A percentile compares a stretch with the other conserved stretches of the same genome.
phyloP scores from a whole-genome alignment of 148 eudicot species.

The Rhododendron williamsianum region DNA sequence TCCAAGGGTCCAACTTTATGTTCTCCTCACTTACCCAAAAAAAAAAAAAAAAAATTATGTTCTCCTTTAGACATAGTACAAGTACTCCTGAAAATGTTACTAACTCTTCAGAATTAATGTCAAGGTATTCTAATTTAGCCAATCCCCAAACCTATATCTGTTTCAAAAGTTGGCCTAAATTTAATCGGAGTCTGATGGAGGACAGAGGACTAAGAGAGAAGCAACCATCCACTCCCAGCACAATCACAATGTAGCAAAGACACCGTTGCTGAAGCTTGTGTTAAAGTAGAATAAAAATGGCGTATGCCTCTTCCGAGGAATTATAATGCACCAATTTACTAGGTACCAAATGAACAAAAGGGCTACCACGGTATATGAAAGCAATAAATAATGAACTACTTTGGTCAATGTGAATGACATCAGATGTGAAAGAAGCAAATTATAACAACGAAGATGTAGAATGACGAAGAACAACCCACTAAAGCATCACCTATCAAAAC shows the following conservation, averaged over 20 bases:
- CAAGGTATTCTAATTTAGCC: neutral
- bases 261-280: neutral
- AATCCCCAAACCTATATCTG: neutral
- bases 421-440: neutral
- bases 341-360: neutral
- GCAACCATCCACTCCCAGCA: neutral
- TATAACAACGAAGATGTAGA: too few relatives aligned
- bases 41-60: neutral
- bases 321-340: neutral
- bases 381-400: neutral
- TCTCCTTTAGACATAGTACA: neutral
- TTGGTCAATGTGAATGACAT: neutral
- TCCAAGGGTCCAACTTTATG: neutral
- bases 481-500: neutral
- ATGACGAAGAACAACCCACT: neutral
- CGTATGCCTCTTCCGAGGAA: neutral
- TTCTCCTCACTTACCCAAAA: neutral
- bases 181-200: neutral
- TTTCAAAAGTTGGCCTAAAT: neutral
- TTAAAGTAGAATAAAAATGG: neutral
- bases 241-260: neutral
- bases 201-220: neutral
- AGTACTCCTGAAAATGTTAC: neutral
- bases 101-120: neutral
- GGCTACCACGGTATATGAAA: neutral